These are phyloP conservation scores for Petunia hybrid DNA, from an alignment of 305 asterid species.

Conservation along the genomic window DNA sequence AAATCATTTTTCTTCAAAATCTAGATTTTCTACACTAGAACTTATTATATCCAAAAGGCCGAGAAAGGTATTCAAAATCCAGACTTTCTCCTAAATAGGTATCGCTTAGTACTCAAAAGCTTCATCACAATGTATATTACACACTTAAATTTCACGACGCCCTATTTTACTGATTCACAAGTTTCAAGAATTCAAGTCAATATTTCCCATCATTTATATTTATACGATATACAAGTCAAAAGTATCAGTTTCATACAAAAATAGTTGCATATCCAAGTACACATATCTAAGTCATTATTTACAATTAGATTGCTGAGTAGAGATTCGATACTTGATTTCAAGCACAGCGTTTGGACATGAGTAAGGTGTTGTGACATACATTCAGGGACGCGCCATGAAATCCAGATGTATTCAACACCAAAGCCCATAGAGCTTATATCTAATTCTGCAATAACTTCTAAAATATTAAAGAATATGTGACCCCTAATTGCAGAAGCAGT, in stretches of 20 bases:
- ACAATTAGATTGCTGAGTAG: not conserved
- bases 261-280: conserved; percentile 16
- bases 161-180: not conserved
- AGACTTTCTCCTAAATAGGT: conserved; percentile 3
- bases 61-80: not conserved
- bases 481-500: conserved; percentile 14
- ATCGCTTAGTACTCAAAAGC: not conserved
- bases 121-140: not conserved
- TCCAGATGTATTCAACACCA: not conserved
- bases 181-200: not conserved
- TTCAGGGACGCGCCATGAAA: conserved; percentile 9
- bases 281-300: not conserved
- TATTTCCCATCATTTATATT: not conserved
- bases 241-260: not conserved
- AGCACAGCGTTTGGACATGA: conserved; percentile 3
- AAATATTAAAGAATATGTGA: not conserved
- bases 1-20: not conserved
- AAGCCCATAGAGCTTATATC: not conserved
- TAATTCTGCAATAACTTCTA: not conserved
- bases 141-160: not conserved
- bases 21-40: not conserved
- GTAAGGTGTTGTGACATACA: not conserved
- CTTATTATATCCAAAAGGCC: too few relatives aligned
- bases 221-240: conserved; percentile 10
- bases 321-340: not conserved